Base-by-base conservation (phyloP, 108 stramenopile species). In the Cylindrotheca fusiformis region DNA sequence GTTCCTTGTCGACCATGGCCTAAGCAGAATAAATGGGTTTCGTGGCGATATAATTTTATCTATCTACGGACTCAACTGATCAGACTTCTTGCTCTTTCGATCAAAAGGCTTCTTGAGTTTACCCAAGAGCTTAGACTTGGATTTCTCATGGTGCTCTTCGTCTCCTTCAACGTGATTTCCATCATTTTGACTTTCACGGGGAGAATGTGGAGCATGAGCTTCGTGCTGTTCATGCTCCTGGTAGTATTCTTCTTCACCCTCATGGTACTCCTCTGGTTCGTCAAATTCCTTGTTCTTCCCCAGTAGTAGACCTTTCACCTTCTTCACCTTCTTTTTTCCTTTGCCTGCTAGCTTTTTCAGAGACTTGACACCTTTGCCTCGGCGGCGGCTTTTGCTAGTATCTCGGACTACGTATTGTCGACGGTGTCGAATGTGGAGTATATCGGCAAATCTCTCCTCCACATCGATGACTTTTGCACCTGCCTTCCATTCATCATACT, bases 401-500 rank as follows among this genome's bases (percentile, higher is more conserved):
- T 22, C 50, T 6, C 23, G 18, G n/a, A 22, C 51, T 19, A 48
- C 29, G 0, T 6, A 3, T 20, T 25, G 27, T 20, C 51, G 51
- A 8, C 30, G 29, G 17, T 63, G 24, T 3, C 25, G 25, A 24
- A 63, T 63, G 8, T 52, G 51, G 24, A 63, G 52, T 23, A 26
- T 32, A 27, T 53, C 63, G 32, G 51, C 63, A 24, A 28, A 53
- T 4, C 32, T 52, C 18, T 47, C 18, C 36, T 63, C 63, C 3
- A 63, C 14, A 36, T 63, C 63, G 32, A 63, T 32, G 1, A 63
- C 63, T 23, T 63, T 63, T 50, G 51, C 63, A 29, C 52, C 48
- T 19, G 36, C 48, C 32, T 63, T 26, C 48, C 63, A 63, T 24
- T 41, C 12, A 21, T 52, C 51, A 28, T 63, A 63, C 1, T 17